Percentiles rank a stretch among this genome's conserved stretches.
Evolutionary conservation across 208 protist species (phyloP).

Genomic region (Leishmania tarentolae): DNA sequence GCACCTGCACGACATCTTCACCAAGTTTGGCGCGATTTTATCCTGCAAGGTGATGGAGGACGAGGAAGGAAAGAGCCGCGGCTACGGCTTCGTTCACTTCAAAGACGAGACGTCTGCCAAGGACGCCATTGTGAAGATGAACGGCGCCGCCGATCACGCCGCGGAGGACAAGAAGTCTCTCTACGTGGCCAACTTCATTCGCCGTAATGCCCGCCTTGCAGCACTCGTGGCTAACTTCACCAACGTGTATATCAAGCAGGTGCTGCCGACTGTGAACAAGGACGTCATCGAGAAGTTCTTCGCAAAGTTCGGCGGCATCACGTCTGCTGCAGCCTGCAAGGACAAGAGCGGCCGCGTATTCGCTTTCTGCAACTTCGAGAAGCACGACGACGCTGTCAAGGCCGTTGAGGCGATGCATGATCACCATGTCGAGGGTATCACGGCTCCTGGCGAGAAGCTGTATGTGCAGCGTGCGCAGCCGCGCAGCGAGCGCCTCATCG

Average conservation of each 20-base stretch:
- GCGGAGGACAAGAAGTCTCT: conserved; percentile 90
- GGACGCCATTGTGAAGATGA: conserved; percentile 96
- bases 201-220: conserved; percentile 92
- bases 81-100: conserved; percentile 99
- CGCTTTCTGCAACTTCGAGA: conserved; percentile 98
- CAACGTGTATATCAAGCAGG: conserved; percentile 99
- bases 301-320: conserved; percentile 94
- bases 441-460: conserved; percentile 72
- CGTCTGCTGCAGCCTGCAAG: conserved; percentile 87
- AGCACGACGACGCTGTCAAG: conserved; percentile 94
- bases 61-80: conserved; percentile 92
- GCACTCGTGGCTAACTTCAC: conserved; percentile 96
- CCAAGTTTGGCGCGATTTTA: conserved; percentile 97
- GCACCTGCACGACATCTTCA: conserved; percentile 97
- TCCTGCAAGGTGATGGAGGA: conserved; percentile 98
- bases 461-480: conserved; percentile 91
- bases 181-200: conserved; percentile 97
- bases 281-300: conserved; percentile 95
- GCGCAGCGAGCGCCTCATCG: conserved; percentile 88
- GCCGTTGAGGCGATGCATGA: conserved; percentile 92
- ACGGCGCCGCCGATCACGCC: conserved; percentile 94
- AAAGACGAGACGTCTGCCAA: conserved; percentile 96
- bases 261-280: conserved; percentile 90
- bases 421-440: conserved; percentile 85
- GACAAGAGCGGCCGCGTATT: conserved; percentile 94